Evolutionary conservation across 2,329 filamentous ascomycete genomes (phyloP).

Genomic region (Diaporthe australafricana): DNA sequence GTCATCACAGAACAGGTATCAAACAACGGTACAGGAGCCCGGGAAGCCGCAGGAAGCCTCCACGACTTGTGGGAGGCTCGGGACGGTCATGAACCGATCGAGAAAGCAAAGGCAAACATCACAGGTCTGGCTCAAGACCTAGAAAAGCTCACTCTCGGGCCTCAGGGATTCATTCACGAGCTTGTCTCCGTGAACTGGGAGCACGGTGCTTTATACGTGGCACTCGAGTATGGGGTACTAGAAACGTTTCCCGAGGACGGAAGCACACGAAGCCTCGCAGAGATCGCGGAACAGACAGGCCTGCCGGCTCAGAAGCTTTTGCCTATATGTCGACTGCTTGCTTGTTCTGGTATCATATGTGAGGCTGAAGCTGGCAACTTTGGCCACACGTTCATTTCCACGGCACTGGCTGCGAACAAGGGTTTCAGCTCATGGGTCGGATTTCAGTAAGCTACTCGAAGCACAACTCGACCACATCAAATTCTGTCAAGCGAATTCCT

Average conservation of each 20-base stretch:
- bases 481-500: neutral
- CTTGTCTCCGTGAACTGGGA: conserved; percentile 7
- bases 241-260: neutral
- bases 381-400: conserved; percentile 1
- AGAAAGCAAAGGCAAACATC: neutral
- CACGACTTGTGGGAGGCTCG: neutral
- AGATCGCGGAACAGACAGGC: neutral
- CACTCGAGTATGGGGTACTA: neutral
- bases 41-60: neutral
- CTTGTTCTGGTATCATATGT: neutral
- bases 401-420: neutral
- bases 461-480: too few species aligned
- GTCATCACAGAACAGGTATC: neutral
- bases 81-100: neutral
- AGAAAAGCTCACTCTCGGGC: conserved; percentile 1
- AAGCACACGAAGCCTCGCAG: neutral
- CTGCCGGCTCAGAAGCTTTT: neutral
- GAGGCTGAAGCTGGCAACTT: neutral
- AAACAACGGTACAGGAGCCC: neutral
- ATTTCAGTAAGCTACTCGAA: neutral
- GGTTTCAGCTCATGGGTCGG: conserved; percentile 13
- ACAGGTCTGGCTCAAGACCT: neutral
- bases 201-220: conserved; percentile 8
- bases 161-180: neutral
- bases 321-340: neutral